Conservation (phyloP, 2,329 filamentous ascomycete genomes). For the Cytospora mali region DNA sequence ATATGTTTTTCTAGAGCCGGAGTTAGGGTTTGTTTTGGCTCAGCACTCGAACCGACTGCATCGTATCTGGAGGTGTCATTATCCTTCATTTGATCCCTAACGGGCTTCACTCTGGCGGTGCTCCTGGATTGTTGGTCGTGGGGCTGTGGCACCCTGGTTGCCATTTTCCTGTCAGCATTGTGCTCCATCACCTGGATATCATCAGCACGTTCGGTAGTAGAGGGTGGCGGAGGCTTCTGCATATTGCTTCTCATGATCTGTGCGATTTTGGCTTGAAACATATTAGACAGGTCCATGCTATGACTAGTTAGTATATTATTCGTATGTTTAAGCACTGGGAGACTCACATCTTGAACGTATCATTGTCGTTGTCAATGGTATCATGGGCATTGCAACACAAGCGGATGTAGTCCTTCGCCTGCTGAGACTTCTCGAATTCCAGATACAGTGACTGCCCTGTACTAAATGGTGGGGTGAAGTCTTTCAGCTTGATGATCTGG, state of each 20-base stretch:
- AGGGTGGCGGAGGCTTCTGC: neutral
- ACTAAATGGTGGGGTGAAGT: neutral
- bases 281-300: neutral
- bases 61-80: neutral
- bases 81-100: slow-evolving; percentile 19
- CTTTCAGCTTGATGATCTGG: neutral
- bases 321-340: too few species aligned
- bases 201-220: neutral
- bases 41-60: neutral
- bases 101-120: neutral
- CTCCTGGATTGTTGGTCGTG: neutral
- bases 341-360: slow-evolving; percentile 10
- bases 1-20: slow-evolving; percentile 8
- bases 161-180: neutral
- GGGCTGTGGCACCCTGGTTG: neutral
- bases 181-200: slow-evolving; percentile 13
- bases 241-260: neutral
- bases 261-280: neutral
- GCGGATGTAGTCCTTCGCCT: slow-evolving; percentile 2
- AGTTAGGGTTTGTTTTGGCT: neutral
- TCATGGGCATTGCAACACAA: neutral
- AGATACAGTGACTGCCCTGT: slow-evolving; percentile 12
- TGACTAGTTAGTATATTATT: slow-evolving; percentile 1
- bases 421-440: slow-evolving; percentile 20
- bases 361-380: neutral